Conservation (phyloP, 164 flowering plant genomes). For the Annona squamosa region DNA sequence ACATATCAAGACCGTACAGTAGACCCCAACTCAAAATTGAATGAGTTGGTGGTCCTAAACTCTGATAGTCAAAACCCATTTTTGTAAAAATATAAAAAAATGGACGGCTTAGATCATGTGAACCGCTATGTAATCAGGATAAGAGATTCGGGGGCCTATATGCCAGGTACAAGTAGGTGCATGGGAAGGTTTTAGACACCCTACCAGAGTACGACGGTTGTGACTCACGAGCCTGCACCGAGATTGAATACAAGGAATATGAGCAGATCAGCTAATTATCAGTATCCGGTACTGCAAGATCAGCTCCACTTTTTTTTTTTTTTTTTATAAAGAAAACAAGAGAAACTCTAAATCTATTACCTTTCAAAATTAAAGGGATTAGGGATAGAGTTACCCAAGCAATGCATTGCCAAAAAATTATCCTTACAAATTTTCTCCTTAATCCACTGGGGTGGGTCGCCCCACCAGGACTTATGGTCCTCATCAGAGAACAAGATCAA, state of each 20-base stretch:
- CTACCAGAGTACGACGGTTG: not conserved
- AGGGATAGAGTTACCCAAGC: too few species aligned
- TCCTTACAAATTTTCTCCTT: too few species aligned
- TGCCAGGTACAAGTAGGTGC: not conserved
- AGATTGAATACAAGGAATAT: not conserved
- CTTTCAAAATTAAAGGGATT: too few species aligned
- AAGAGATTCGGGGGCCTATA: not conserved
- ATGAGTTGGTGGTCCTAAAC: not conserved
- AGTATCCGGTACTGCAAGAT: not conserved
- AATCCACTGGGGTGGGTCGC: too few species aligned
- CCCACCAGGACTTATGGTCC: too few species aligned
- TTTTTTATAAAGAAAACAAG: too few species aligned
- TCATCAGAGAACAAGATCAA: too few species aligned
- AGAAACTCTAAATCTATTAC: too few species aligned
- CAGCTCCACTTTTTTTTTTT: too few species aligned
- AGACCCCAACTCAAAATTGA: too few species aligned
- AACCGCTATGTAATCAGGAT: not conserved
- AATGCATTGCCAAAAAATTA: too few species aligned
- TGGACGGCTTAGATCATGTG: not conserved
- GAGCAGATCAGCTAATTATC: not conserved
- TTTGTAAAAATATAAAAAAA: too few species aligned
- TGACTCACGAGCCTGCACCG: not conserved
- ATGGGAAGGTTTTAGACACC: not conserved
- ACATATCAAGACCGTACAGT: not conserved
- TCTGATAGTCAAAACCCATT: not conserved